A percentile compares a stretch with the other conserved stretches of the same genome.
Conservation (phyloP, 805 yeast genomes). For the Wickerhamiella bombiphila region DNA sequence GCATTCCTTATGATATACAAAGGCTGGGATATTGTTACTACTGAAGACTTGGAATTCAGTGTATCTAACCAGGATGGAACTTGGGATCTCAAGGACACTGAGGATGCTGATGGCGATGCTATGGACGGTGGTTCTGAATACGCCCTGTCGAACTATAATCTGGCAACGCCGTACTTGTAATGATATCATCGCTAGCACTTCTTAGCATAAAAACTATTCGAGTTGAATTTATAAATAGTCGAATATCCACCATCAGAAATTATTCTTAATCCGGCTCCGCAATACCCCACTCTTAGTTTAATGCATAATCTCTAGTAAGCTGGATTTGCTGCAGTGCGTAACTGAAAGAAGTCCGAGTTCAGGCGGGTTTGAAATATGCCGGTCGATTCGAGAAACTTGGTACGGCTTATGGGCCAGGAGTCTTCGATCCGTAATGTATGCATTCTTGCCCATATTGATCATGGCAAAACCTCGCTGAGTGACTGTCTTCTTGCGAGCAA, state of each 20-base stretch:
- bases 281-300: not conserved
- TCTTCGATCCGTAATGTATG: constrained; percentile 73
- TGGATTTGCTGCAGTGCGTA: not conserved
- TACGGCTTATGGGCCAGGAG: constrained; percentile 54
- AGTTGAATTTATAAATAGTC: not conserved
- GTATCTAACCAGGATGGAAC: constrained; percentile 40
- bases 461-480: constrained; percentile 90
- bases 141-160: constrained; percentile 24
- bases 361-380: constrained; percentile 18
- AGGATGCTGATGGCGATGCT: constrained; percentile 16
- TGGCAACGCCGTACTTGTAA: constrained; percentile 14
- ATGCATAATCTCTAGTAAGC: not conserved
- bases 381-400: constrained; percentile 47
- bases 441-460: constrained; percentile 95
- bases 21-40: constrained; percentile 91
- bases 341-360: not conserved
- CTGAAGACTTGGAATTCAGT: constrained; percentile 86
- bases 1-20: constrained; percentile 91
- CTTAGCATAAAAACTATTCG: not conserved
- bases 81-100: constrained; percentile 24
- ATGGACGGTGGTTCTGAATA: constrained; percentile 21
- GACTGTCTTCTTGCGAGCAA: constrained; percentile 88
- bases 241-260: not conserved
- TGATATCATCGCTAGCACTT: constrained; percentile 1
- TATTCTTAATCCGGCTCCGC: no score